Evolutionary conservation across 805 yeast genomes (phyloP).

Genomic region (Grigorovia yakushimaensis): DNA sequence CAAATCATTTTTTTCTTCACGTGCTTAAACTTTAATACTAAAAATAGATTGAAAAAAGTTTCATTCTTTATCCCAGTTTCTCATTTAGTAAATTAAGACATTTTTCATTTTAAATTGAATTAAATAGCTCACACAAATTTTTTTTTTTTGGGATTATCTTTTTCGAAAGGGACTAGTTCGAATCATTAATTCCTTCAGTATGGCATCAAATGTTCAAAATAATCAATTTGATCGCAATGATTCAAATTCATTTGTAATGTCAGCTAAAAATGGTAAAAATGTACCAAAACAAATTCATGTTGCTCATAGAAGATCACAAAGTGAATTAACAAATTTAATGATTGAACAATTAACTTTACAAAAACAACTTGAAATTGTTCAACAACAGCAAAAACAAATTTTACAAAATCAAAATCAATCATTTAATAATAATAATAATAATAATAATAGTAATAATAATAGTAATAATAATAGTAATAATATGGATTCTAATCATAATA

Average conservation of each 20-base stretch:
- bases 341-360: conserved; percentile 80
- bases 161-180: neutral
- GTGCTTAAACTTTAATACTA: neutral
- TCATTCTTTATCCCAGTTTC: neutral
- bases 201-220: neutral
- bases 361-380: conserved; percentile 84
- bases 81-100: too few species aligned
- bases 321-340: conserved; percentile 88
- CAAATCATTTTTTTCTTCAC: neutral
- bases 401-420: conserved; percentile 28
- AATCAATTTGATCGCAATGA: neutral
- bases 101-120: too few species aligned
- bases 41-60: neutral
- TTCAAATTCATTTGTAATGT: neutral
- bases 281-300: conserved; percentile 65
- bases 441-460: conserved; percentile 31
- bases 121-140: neutral
- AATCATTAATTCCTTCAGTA: neutral
- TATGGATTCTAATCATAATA: neutral
- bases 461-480: conserved; percentile 3
- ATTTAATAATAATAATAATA: conserved; percentile 48
- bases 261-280: conserved; percentile 24
- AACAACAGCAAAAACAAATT: conserved; percentile 85
- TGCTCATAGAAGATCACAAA: conserved; percentile 96
- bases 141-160: too few species aligned